These are phyloP conservation scores for Flagelloscypha sp. DNA, from an alignment of 768 basidiomycete genomes.

Conservation along the genomic window DNA sequence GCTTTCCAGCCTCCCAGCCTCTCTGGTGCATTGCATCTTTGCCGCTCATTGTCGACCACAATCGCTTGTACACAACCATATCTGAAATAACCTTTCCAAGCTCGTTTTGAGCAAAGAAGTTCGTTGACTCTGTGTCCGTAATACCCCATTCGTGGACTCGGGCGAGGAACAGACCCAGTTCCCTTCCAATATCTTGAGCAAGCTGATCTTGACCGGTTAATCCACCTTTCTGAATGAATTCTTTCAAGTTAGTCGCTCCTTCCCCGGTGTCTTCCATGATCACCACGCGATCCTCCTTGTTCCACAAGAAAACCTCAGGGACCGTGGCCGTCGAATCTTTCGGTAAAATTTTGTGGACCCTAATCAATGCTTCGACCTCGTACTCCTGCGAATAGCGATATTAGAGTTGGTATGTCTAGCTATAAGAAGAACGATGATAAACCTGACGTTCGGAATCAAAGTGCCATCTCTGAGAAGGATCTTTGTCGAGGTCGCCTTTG, in stretches of 20 bases:
- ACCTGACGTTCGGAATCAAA: conserved; percentile 50
- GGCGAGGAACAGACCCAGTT: conserved; percentile 32
- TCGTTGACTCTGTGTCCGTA: conserved; percentile 5
- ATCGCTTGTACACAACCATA: conserved; percentile 26
- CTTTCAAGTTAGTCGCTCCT: conserved; percentile 31
- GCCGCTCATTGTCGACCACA: conserved; percentile 22
- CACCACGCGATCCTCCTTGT: conserved; percentile 39
- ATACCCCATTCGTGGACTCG: conserved; percentile 24
- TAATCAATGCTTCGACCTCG: conserved; percentile 42
- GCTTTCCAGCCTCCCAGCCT: too few relatives aligned
- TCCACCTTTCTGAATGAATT: conserved; percentile 11
- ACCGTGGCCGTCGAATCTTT: conserved; percentile 33
- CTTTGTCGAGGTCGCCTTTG: conserved; percentile 11
- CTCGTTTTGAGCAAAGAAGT: conserved; percentile 21
- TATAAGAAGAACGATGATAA: conserved; percentile 1
- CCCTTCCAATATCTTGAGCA: conserved; percentile 26
- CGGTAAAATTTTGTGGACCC: conserved; percentile 30
- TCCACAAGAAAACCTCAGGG: conserved; percentile 42
- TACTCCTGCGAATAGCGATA: conserved; percentile 28
- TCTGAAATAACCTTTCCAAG: conserved; percentile 24
- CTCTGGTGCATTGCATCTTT: conserved; percentile 12
- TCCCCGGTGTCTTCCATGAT: conserved; percentile 58
- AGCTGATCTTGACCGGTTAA: conserved; percentile 6
- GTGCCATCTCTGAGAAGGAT: conserved; percentile 12
- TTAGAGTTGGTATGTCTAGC: conserved; percentile 1